These are phyloP conservation scores for Petunia hybrid DNA, from an alignment of 305 asterid species.

Conservation along the genomic window DNA sequence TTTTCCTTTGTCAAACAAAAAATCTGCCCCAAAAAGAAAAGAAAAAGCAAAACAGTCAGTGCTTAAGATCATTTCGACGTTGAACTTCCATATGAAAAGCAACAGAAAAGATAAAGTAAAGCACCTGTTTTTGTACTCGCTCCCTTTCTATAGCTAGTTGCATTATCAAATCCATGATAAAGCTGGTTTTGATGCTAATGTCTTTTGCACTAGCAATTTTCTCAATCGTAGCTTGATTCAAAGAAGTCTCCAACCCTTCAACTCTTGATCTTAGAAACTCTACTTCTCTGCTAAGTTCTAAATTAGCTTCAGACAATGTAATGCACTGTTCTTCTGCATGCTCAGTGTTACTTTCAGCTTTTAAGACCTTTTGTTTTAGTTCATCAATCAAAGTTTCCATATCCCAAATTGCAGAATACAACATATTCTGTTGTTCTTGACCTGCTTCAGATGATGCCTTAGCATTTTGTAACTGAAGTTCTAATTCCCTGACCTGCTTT, in stretches of 20 bases:
- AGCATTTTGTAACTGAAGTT: conserved; percentile 68
- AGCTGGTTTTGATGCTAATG: conserved; percentile 54
- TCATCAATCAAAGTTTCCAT: conserved; percentile 95
- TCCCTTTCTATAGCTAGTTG: conserved; percentile 78
- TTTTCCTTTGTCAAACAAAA: conserved; percentile 63
- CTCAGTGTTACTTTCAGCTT: conserved; percentile 68
- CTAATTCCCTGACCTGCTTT: conserved; percentile 71
- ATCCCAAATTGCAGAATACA: conserved; percentile 92
- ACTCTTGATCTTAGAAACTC: conserved; percentile 52
- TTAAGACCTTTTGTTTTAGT: conserved; percentile 72
- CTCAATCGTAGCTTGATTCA: conserved; percentile 57
- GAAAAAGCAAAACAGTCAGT: conserved; percentile 23
- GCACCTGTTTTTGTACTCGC: conserved; percentile 74
- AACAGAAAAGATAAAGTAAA: neutral
- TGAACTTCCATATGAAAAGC: neutral
- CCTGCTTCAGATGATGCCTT: conserved; percentile 82
- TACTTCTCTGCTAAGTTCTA: conserved; percentile 64
- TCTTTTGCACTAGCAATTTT: conserved; percentile 64
- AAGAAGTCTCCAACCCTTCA: conserved; percentile 55
- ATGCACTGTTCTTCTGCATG: conserved; percentile 62
- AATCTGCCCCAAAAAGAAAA: conserved; percentile 48
- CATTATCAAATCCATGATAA: conserved; percentile 73
- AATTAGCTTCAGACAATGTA: conserved; percentile 56
- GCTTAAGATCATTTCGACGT: neutral
- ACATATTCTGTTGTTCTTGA: conserved; percentile 85